Conservation (phyloP, 2,329 filamentous ascomycete species). For the Akanthomyces lecanii region DNA sequence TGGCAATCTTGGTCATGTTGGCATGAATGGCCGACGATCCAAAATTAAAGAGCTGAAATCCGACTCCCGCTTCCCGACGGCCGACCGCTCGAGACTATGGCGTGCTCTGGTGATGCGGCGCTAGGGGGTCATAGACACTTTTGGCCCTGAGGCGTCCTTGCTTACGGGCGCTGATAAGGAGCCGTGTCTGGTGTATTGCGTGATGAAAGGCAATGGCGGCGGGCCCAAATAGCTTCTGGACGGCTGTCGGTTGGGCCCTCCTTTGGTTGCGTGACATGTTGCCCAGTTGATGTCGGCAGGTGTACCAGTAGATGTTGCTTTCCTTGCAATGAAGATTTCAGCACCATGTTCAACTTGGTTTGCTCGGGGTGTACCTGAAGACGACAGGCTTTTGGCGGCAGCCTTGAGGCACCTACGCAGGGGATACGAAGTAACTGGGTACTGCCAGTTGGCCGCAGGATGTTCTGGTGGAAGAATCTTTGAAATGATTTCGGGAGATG, state of each 20-base stretch:
- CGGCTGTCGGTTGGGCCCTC: not conserved
- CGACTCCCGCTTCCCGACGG: not conserved
- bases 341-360: not conserved
- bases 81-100: conserved; percentile 8
- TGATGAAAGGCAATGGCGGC: not conserved
- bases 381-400: no score
- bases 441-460: no score
- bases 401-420: no score
- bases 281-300: not conserved
- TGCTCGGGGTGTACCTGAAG: no score
- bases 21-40: not conserved
- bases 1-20: not conserved
- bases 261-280: not conserved
- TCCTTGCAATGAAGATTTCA: not conserved
- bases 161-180: not conserved
- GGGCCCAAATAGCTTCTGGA: not conserved
- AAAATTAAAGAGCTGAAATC: not conserved
- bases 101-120: conserved; percentile 3
- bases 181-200: not conserved
- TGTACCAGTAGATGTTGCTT: not conserved
- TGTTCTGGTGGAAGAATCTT: no score
- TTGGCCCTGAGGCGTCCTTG: not conserved
- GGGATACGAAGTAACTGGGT: no score
- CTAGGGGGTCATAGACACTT: not conserved
- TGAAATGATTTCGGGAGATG: no score